Percentiles rank a stretch among this genome's conserved stretches.
These are phyloP conservation scores for Coniella vitis DNA, from an alignment of 2,329 filamentous ascomycete species.

Conservation along the genomic window DNA sequence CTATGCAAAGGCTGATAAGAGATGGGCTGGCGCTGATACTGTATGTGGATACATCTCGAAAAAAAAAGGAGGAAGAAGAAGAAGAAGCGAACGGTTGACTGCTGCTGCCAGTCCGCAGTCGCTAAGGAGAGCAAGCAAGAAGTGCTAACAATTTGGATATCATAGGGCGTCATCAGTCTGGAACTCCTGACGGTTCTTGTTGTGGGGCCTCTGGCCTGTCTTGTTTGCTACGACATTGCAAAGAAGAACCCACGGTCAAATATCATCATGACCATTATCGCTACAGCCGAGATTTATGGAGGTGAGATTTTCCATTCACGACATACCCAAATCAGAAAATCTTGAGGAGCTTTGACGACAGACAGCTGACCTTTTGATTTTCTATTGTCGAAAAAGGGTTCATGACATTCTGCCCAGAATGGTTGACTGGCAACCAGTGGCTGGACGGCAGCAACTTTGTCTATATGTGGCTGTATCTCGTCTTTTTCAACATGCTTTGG, in stretches of 20 bases:
- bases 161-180: constrained; percentile 52
- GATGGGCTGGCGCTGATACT: constrained; percentile 59
- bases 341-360: no score
- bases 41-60: constrained; percentile 25
- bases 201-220: constrained; percentile 52
- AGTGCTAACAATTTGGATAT: neutral
- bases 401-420: constrained; percentile 67
- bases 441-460: constrained; percentile 61
- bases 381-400: no score
- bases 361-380: no score
- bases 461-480: constrained; percentile 60
- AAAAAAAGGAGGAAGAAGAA: no score
- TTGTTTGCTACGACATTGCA: constrained; percentile 54
- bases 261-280: constrained; percentile 58
- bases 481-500: constrained; percentile 65
- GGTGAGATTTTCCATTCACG: constrained; percentile 29
- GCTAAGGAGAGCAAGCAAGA: neutral
- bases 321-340: no score
- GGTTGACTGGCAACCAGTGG: constrained; percentile 55
- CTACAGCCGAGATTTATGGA: constrained; percentile 61
- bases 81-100: no score
- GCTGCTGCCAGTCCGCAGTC: neutral
- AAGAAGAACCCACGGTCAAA: constrained; percentile 47
- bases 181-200: constrained; percentile 60
- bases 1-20: constrained; percentile 55